These are phyloP conservation scores for Rutstroemia sydowiana DNA, from an alignment of 2,329 filamentous ascomycete species.

Conservation along the genomic window DNA sequence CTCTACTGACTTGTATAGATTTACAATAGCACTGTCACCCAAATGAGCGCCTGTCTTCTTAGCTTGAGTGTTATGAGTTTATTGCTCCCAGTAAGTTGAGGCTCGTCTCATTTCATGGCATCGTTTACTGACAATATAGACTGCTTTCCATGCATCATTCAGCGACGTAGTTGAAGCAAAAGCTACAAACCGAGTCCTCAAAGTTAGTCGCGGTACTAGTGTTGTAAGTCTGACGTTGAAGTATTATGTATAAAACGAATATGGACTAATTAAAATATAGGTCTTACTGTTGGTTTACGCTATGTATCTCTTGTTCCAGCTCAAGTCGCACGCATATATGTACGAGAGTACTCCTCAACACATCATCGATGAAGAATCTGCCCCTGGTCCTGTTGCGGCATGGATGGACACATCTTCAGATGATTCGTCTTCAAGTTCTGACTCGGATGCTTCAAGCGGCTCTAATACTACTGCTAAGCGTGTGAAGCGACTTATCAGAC, in stretches of 20 bases:
- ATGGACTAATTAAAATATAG: constrained; percentile 31
- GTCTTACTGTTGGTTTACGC: constrained; percentile 74
- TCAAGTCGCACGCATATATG: constrained; percentile 87
- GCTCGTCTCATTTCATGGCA: neutral
- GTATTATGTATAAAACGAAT: neutral
- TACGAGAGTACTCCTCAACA: constrained; percentile 89
- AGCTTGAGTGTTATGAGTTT: constrained; percentile 87
- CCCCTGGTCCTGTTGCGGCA: constrained; percentile 74
- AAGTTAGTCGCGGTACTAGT: constrained; percentile 84
- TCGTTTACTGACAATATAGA: constrained; percentile 37
- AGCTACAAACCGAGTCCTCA: constrained; percentile 66
- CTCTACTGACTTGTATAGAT: constrained; percentile 42
- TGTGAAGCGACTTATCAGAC: constrained; percentile 65
- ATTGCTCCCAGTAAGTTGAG: constrained; percentile 60
- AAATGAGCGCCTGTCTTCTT: constrained; percentile 91
- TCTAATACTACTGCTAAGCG: constrained; percentile 69
- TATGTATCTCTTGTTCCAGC: constrained; percentile 80
- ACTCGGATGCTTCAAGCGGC: constrained; percentile 60
- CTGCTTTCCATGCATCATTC: constrained; percentile 89
- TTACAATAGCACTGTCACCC: constrained; percentile 91
- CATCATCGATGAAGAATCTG: constrained; percentile 84
- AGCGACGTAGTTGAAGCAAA: constrained; percentile 39
- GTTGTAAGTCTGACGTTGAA: constrained; percentile 48
- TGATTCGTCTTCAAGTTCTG: constrained; percentile 53
- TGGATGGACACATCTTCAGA: constrained; percentile 63